These are phyloP conservation scores for Sphaerobolus stellatus DNA, from an alignment of 1,284 basidiomycete species.

Conservation along the genomic window DNA sequence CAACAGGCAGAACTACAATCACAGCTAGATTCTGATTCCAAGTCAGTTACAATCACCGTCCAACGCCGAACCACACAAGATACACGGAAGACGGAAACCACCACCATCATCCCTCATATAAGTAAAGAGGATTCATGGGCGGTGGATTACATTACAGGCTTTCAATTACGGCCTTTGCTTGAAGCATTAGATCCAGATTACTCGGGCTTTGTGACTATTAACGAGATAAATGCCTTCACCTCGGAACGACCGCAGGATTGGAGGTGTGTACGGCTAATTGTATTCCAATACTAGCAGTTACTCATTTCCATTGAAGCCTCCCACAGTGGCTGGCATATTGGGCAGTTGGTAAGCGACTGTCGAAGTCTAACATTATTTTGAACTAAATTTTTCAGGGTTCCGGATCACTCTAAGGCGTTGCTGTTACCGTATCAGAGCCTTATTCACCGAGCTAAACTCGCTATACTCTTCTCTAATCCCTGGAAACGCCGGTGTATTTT, in stretches of 20 bases:
- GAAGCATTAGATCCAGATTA: slow-evolving; percentile 35
- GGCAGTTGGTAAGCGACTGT: too few relatives aligned
- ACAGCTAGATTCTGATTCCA: not conserved
- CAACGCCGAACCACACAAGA: too few relatives aligned
- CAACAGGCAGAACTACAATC: not conserved
- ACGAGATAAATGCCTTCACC: slow-evolving; percentile 32
- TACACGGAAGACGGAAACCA: not conserved
- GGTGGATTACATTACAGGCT: slow-evolving; percentile 21
- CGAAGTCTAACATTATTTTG: not conserved
- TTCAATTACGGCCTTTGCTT: slow-evolving; percentile 21
- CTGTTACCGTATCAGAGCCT: not conserved
- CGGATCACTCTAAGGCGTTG: not conserved
- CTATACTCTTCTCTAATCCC: not conserved
- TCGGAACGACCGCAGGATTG: slow-evolving; percentile 24
- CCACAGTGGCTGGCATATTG: too few relatives aligned
- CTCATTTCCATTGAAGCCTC: too few relatives aligned
- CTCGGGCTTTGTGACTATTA: slow-evolving; percentile 30
- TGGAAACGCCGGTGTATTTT: not conserved
- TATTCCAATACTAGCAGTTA: too few relatives aligned
- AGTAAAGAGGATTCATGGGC: slow-evolving; percentile 19
- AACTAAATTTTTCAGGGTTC: not conserved
- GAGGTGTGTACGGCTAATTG: slow-evolving; percentile 21
- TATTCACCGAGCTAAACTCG: not conserved
- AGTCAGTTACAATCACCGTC: not conserved
- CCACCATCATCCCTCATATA: not conserved